A percentile compares a stretch with the other conserved stretches of the same genome.
phyloP scores from a whole-genome alignment of 768 basidiomycete genomes.

The Naematelia encephala region DNA sequence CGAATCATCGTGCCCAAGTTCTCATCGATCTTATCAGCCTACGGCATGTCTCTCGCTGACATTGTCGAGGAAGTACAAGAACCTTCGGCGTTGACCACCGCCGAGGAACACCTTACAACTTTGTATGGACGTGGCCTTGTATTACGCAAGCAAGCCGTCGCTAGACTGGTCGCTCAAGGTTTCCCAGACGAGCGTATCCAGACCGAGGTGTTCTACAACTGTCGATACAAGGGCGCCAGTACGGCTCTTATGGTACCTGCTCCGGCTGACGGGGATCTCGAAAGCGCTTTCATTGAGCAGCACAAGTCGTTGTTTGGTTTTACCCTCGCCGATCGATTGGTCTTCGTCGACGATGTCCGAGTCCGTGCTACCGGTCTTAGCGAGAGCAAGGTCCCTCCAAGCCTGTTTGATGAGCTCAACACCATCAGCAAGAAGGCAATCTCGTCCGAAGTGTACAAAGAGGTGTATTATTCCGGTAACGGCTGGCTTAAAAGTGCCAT shows the following conservation, averaged over 20 bases:
- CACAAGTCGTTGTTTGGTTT: constrained; percentile 91
- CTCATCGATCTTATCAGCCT: constrained; percentile 88
- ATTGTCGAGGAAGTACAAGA: constrained; percentile 5
- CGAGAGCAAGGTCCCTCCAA: neutral
- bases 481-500: neutral
- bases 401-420: neutral
- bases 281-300: constrained; percentile 69
- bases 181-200: constrained; percentile 59
- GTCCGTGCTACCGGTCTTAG: constrained; percentile 73
- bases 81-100: neutral
- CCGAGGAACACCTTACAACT: neutral
- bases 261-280: constrained; percentile 58
- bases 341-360: constrained; percentile 86
- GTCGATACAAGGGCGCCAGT: constrained; percentile 55
- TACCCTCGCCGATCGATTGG: constrained; percentile 77
- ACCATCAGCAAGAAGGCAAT: constrained; percentile 53
- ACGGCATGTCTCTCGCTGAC: constrained; percentile 67
- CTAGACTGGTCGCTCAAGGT: neutral
- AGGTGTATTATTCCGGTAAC: neutral
- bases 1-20: constrained; percentile 13
- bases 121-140: neutral
- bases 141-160: neutral
- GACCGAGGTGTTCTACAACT: constrained; percentile 61
- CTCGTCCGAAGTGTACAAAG: neutral
- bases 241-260: constrained; percentile 75